These are phyloP conservation scores for Rhizoctonia solani DNA, from an alignment of 1,284 basidiomycete genomes.

Conservation along the genomic window DNA sequence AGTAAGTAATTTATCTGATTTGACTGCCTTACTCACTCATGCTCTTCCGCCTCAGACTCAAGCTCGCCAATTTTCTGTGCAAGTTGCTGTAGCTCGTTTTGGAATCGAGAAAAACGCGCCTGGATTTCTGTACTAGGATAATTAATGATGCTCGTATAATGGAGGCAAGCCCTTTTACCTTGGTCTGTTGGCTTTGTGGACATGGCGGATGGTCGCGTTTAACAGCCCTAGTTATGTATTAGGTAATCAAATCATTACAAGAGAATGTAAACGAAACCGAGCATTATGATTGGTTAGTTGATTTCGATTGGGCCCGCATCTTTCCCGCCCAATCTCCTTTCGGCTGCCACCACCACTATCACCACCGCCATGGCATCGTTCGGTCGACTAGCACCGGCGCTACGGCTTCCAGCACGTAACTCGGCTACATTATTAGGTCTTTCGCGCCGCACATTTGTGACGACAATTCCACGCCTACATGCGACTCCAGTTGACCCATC, in stretches of 20 bases:
- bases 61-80: constrained; percentile 92
- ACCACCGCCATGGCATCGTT: constrained; percentile 31
- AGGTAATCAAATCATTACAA: background rate
- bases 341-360: background rate
- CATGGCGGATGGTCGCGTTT: background rate
- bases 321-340: constrained; percentile 30
- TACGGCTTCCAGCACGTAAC: constrained; percentile 1
- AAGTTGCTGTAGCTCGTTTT: constrained; percentile 82
- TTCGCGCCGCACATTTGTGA: constrained; percentile 33
- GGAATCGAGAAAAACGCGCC: constrained; percentile 71
- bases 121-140: constrained; percentile 68
- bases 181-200: constrained; percentile 54
- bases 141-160: background rate
- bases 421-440: constrained; percentile 8
- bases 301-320: constrained; percentile 13
- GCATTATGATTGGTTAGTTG: constrained; percentile 33
- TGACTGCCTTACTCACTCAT: constrained; percentile 57
- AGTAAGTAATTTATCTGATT: background rate
- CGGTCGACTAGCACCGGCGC: constrained; percentile 1
- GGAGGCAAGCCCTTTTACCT: constrained; percentile 53
- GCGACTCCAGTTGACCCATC: constrained; percentile 31
- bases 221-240: background rate
- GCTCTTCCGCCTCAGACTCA: constrained; percentile 91
- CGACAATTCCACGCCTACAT: constrained; percentile 33
- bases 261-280: constrained; percentile 24